These are phyloP conservation scores for Bauhinia variegata DNA, from an alignment of 306 rosid genomes.

Conservation along the genomic window DNA sequence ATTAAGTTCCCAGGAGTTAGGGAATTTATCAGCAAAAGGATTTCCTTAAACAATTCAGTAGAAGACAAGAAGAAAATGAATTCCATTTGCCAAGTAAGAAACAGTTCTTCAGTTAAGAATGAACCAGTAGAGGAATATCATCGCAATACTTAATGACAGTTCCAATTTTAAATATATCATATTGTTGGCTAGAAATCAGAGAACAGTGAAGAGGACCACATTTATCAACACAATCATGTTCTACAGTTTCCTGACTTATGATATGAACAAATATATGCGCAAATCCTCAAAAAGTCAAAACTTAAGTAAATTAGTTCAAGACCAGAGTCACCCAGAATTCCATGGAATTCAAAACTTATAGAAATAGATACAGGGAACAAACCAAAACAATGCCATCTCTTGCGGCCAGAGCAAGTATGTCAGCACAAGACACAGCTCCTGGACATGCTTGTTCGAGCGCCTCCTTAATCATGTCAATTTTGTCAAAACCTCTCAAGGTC, in stretches of 20 bases:
- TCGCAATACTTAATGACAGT: not conserved
- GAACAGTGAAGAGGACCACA: not conserved
- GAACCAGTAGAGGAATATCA: not conserved
- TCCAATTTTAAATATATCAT: not conserved
- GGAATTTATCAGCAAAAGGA: constrained; percentile 2
- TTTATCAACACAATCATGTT: not conserved
- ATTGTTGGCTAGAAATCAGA: constrained; percentile 4
- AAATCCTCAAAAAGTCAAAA: constrained; percentile 5
- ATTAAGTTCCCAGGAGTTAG: not conserved
- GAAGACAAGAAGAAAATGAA: constrained; percentile 12
- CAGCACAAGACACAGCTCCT: constrained; percentile 59
- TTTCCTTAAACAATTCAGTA: constrained; percentile 4
- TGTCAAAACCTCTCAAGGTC: constrained; percentile 54
- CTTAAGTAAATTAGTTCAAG: not conserved
- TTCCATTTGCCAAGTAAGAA: not conserved
- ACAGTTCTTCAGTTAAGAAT: not conserved
- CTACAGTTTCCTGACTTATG: not conserved
- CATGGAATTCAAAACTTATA: not conserved
- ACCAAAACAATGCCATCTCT: constrained; percentile 62
- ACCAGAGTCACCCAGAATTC: not conserved
- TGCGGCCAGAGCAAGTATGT: constrained; percentile 53
- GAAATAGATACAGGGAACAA: constrained; percentile 30
- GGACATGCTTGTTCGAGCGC: constrained; percentile 60
- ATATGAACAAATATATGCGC: constrained; percentile 7
- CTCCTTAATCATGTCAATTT: constrained; percentile 53